Conservation (phyloP, 2,329 filamentous ascomycete genomes). For the Aureobasidium sp. region DNA sequence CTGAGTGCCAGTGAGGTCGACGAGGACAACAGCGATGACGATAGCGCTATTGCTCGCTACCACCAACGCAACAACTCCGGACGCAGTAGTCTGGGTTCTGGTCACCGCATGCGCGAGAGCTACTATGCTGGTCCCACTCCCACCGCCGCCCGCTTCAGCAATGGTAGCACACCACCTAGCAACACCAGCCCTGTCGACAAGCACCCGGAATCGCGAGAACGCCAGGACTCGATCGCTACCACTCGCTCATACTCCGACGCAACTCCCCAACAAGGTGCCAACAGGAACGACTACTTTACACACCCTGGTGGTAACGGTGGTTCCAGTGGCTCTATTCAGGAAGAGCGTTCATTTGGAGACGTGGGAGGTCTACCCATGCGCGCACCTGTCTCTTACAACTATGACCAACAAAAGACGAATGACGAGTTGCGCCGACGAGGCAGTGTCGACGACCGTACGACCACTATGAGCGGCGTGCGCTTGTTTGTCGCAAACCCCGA, state of each 20-base stretch:
- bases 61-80: conserved; percentile 68
- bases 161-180: conserved; percentile 45
- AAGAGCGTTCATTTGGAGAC: conserved; percentile 44
- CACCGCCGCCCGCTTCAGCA: conserved; percentile 33
- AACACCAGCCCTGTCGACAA: conserved; percentile 27
- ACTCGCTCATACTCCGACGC: conserved; percentile 28
- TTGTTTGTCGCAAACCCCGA: conserved; percentile 85
- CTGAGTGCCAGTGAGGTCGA: conserved; percentile 94
- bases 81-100: conserved; percentile 50
- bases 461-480: conserved; percentile 59
- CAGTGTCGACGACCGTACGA: conserved; percentile 74
- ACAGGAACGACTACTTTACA: conserved; percentile 32
- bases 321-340: conserved; percentile 26
- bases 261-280: conserved; percentile 31
- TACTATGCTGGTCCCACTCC: conserved; percentile 12
- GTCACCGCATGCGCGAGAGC: conserved; percentile 33
- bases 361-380: conserved; percentile 38
- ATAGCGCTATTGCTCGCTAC: conserved; percentile 39
- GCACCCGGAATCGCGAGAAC: neutral
- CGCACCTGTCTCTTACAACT: conserved; percentile 24
- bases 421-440: conserved; percentile 68
- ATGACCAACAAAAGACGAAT: conserved; percentile 42
- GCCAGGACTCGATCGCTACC: conserved; percentile 7
- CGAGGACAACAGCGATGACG: conserved; percentile 73
- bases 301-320: conserved; percentile 32